Conservation (phyloP, 352 stramenopile genomes). For the Phytophthora syringae region DNA sequence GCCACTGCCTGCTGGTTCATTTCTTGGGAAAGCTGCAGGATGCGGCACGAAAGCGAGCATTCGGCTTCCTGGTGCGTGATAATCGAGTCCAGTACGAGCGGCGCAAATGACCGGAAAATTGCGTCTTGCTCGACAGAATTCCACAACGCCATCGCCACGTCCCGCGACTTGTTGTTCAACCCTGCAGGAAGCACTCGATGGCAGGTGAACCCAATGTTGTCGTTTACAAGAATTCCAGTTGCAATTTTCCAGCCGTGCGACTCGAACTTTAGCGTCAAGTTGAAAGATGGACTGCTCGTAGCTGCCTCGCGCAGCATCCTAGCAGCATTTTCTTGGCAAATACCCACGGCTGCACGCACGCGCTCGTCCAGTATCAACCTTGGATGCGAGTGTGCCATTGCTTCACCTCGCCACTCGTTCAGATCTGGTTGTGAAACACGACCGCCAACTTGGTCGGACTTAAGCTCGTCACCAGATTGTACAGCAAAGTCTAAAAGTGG, state of each 20-base stretch:
- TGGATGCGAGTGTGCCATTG: conserved; percentile 27
- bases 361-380: conserved; percentile 43
- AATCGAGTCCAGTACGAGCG: conserved; percentile 56
- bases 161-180: conserved; percentile 13
- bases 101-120: conserved; percentile 66
- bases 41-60: conserved; percentile 38
- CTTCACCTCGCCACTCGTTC: conserved; percentile 30
- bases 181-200: conserved; percentile 37
- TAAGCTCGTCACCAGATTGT: background rate
- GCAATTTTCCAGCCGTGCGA: conserved; percentile 57
- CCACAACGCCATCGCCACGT: conserved; percentile 59
- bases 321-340: conserved; percentile 40
- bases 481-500: conserved; percentile 51
- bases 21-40: conserved; percentile 43
- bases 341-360: conserved; percentile 26
- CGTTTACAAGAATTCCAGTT: conserved; percentile 43
- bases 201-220: conserved; percentile 55
- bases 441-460: conserved; percentile 4
- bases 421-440: conserved; percentile 8
- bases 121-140: conserved; percentile 60
- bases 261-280: conserved; percentile 46
- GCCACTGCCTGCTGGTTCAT: conserved; percentile 35
- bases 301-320: conserved; percentile 44
- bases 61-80: conserved; percentile 37
- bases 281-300: conserved; percentile 10